Evolutionary conservation across 805 yeast species (phyloP), one percentile per base, ranked within the genome.

Genomic region (Lipomyces sp.): DNA sequence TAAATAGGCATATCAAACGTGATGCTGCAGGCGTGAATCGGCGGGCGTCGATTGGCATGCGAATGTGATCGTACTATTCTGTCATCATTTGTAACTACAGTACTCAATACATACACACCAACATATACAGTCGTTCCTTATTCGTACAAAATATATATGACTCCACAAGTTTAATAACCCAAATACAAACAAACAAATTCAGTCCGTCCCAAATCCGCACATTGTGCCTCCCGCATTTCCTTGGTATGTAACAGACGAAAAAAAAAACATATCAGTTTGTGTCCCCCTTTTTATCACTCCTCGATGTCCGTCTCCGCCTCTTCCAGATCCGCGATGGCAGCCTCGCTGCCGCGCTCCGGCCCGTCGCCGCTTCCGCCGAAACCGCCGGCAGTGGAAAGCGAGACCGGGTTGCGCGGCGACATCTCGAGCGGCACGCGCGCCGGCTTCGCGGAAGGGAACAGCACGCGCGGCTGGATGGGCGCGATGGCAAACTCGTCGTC

Each of bases 221-320:
- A n/a, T n/a, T n/a, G n/a, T n/a, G 43, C 33, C 23, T 18, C 19
- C 13, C 33, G 32, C 8, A n/a, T 16, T 23, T n/a, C 10, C 3
- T 28, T 16, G 7, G 34, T n/a, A 10, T 19, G 10, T 10, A 16
- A 36, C 23, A 36, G 23, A 36, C 18, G 18, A 11, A 14, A 7
- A 34, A 39, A 13, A 2, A 26, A 21, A 38, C 8, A 28, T 35
- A 4, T 36, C n/a, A n/a, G 14, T 22, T 18, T 22, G 16, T 8
- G 14, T 5, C 21, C 21, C 18, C 39, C 21, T 35, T n/a, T 37
- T 6, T 37, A 37, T 19, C 22, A 23, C 31, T 45, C 40, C 45
- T 51, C 57, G 16, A 53, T 49, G 45, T 53, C 57, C 18, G 57
- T 53, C 32, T 53, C 57, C 34, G 39, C 57, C 32, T 53, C 57